Percentiles rank a stretch among this genome's conserved stretches.
phyloP scores from a whole-genome alignment of 2,329 filamentous ascomycete species.

The Pleochaeta shiraiana region DNA sequence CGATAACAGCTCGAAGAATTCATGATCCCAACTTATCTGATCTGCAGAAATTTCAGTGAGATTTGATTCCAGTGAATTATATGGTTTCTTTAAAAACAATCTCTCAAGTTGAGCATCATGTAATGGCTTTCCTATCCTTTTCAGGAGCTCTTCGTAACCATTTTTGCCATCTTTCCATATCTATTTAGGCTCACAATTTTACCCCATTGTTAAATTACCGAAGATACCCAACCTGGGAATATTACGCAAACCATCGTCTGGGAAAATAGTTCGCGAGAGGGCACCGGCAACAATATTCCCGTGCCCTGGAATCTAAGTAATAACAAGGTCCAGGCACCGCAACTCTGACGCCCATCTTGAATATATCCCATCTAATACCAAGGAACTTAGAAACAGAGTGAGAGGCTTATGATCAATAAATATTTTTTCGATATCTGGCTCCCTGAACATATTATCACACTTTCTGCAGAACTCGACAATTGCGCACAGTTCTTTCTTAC shows the following conservation, averaged over 20 bases:
- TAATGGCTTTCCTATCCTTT: no score
- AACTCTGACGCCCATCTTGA: background rate
- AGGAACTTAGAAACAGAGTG: background rate
- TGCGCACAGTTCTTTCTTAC: background rate
- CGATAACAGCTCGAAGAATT: no score
- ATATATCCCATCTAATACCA: background rate
- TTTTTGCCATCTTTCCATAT: background rate
- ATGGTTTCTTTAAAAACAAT: no score
- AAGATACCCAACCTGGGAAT: no score
- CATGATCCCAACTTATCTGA: no score
- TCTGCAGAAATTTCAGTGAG: no score
- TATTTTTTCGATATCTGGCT: background rate
- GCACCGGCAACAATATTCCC: background rate
- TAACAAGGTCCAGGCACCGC: background rate
- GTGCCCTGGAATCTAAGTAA: background rate
- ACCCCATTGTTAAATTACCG: no score
- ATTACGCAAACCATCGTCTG: background rate
- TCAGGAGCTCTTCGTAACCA: background rate
- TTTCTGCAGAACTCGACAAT: background rate
- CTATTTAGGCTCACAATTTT: background rate
- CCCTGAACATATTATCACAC: conserved; percentile 2
- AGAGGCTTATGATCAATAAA: background rate
- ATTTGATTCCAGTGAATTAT: no score
- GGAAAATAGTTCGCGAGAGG: conserved; percentile 3
- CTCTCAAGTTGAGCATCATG: no score